Base-by-base conservation (phyloP, 148 eudicot species). In the Amaranthus palmeri region DNA sequence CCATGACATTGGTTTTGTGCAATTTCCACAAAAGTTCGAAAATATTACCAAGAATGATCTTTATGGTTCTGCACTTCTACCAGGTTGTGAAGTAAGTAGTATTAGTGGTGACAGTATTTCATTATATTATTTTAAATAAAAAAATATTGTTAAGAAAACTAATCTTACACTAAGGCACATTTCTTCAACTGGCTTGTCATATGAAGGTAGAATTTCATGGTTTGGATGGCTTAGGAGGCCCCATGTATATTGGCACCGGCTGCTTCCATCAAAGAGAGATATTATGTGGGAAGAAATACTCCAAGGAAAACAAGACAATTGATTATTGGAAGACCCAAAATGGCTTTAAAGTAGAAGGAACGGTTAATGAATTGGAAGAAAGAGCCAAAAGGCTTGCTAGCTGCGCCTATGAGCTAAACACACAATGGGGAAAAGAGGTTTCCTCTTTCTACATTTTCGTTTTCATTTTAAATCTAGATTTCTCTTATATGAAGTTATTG, bases 401-500 rank as follows among this genome's bases (percentile, higher is more conserved):
- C 71, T 87, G 86, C 56, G 71, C 82, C n/a, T 89, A 67, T 74
- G 98, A 93, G 70, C 43, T 82, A 12, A 83, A 88, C 65, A 79
- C 90, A 7, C 74, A 82, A 68, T 93, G 98, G 98, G 98, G 98
- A 72, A 85, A 83, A n/a, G 85, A 89, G 98, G 96, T 90, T 4
- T 59, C 15, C 56, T 60, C 68, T 54, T 54, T 7, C 55, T 5
- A 13, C 12, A 53, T 53, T 14, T 46, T 4, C n/a, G 25, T 62
- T 10, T 62, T 46, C 36, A 2, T 25, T 25, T 25, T 25, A 25
- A 25, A 25, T 25, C 36, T 25, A 25, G 36, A 25, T 25, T 25
- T 25, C 36, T 25, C 36, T 25, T 25, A 25, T 25, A 25, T 25
- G 36, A 25, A 25, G 36, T 25, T 25, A 25, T 25, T 25, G 36